A percentile compares a stretch with the other conserved stretches of the same genome.
These are phyloP conservation scores for Coemansia sp. DNA, from an alignment of 371 early-diverging fungal genomes.

Conservation along the genomic window DNA sequence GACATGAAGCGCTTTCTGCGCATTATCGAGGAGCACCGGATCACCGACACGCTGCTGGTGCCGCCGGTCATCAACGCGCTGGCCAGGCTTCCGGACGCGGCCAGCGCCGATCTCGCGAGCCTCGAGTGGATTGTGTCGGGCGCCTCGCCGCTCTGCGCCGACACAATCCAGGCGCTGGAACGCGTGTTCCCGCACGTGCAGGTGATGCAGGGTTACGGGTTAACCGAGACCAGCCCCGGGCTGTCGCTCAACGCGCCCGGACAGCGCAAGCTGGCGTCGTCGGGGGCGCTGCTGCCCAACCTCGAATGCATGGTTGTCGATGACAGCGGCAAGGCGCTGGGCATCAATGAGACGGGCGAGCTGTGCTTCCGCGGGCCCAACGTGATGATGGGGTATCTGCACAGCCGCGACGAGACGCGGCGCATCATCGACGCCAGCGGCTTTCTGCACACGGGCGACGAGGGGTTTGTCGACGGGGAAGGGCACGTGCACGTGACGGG, in stretches of 20 bases:
- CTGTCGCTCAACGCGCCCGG: slow-evolving; percentile 42
- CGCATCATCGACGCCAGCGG: slow-evolving; percentile 66
- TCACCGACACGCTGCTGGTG: slow-evolving; percentile 70
- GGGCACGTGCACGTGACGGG: too few species aligned
- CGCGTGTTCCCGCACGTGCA: slow-evolving; percentile 51
- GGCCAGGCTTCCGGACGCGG: slow-evolving; percentile 54
- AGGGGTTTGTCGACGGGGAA: slow-evolving; percentile 50
- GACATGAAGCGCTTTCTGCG: slow-evolving; percentile 41
- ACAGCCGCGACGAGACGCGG: slow-evolving; percentile 66
- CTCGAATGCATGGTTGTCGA: slow-evolving; percentile 70
- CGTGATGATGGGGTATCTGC: slow-evolving; percentile 76
- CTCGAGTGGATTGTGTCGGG: slow-evolving; percentile 66
- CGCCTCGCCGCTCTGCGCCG: slow-evolving; percentile 78
- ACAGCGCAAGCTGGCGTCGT: slow-evolving; percentile 41
- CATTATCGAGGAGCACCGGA: slow-evolving; percentile 64
- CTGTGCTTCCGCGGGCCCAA: slow-evolving; percentile 81
- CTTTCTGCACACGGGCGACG: slow-evolving; percentile 84
- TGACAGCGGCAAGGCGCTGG: slow-evolving; percentile 4
- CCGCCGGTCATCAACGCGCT: slow-evolving; percentile 75
- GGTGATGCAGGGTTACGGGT: slow-evolving; percentile 73
- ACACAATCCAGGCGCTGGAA: slow-evolving; percentile 57
- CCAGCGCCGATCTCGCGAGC: slow-evolving; percentile 56
- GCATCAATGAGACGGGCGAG: slow-evolving; percentile 56
- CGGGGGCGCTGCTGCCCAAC: slow-evolving; percentile 66
- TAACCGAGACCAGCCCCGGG: slow-evolving; percentile 66